A percentile compares a stretch with the other conserved stretches of the same genome.
Conservation (phyloP, 1,139 yeast genomes). For the Hemisphaericaspora lyxosophila region DNA sequence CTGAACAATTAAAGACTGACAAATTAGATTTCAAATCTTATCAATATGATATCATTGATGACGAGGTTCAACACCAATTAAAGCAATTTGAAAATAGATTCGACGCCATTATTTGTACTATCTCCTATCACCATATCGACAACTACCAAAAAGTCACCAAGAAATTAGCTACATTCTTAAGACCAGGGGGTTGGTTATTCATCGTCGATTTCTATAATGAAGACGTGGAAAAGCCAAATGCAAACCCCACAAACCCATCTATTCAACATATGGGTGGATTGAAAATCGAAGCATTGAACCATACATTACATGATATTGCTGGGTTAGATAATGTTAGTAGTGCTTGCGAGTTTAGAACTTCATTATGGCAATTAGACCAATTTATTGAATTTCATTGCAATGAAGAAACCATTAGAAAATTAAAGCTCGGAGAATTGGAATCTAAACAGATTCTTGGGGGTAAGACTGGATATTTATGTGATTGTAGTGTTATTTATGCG, state of each 20-base stretch:
- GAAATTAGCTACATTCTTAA: conserved; percentile 33
- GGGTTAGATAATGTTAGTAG: conserved; percentile 25
- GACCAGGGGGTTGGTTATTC: conserved; percentile 34
- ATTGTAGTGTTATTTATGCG: conserved; percentile 26
- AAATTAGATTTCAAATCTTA: conserved; percentile 16
- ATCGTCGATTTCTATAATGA: conserved; percentile 39
- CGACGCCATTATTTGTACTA: conserved; percentile 38
- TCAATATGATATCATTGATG: conserved; percentile 32
- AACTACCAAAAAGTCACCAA: conserved; percentile 30
- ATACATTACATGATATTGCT: conserved; percentile 22
- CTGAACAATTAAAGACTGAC: conserved; percentile 7
- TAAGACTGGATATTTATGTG: conserved; percentile 17
- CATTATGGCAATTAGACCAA: conserved; percentile 23
- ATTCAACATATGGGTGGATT: conserved; percentile 41
- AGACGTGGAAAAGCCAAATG: conserved; percentile 23
- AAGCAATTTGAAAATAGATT: conserved; percentile 20
- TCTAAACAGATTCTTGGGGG: conserved; percentile 11
- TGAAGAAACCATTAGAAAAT: conserved; percentile 15
- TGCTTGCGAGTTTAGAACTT: conserved; percentile 21
- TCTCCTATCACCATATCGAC: conserved; percentile 43
- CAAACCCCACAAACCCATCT: conserved; percentile 12
- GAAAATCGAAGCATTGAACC: conserved; percentile 22
- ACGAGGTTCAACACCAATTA: conserved; percentile 14
- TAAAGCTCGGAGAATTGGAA: conserved; percentile 19
- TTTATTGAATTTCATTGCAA: conserved; percentile 29